Percentiles rank a stretch among this genome's conserved stretches.
Conservation (phyloP, 495 filamentous ascomycete species). For the Penicillium egyptiacum region DNA sequence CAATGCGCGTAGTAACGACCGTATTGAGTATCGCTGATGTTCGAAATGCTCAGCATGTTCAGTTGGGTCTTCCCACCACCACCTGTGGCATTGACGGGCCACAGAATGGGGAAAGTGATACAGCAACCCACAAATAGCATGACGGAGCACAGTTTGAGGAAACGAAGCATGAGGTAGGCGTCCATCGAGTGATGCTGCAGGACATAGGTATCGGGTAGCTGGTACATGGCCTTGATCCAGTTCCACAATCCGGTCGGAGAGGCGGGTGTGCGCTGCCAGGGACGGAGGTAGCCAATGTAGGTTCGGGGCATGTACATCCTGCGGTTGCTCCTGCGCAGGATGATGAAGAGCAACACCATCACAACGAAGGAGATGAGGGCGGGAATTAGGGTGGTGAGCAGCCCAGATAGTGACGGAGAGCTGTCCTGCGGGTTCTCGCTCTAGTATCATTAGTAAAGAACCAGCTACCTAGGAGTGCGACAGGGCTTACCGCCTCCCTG, state of each 20-base stretch:
- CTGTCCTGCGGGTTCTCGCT: slow-evolving; percentile 19
- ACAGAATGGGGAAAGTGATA: slow-evolving; percentile 82
- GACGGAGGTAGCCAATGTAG: slow-evolving; percentile 71
- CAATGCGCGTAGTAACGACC: slow-evolving; percentile 77
- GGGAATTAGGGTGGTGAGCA: slow-evolving; percentile 73
- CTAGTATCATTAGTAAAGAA: slow-evolving; percentile 13
- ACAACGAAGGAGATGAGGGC: slow-evolving; percentile 45
- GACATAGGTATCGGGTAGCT: slow-evolving; percentile 78
- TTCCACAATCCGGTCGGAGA: slow-evolving; percentile 69
- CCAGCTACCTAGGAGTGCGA: neutral
- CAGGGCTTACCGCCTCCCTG: slow-evolving; percentile 24
- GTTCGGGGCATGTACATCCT: slow-evolving; percentile 87
- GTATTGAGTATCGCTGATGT: slow-evolving; percentile 54
- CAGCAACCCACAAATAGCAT: slow-evolving; percentile 78
- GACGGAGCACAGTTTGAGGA: slow-evolving; percentile 67
- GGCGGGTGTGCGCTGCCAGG: slow-evolving; percentile 64
- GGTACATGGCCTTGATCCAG: slow-evolving; percentile 76
- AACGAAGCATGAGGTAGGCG: slow-evolving; percentile 83
- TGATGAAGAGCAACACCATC: slow-evolving; percentile 71
- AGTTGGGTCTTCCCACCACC: slow-evolving; percentile 61
- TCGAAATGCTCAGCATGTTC: slow-evolving; percentile 75
- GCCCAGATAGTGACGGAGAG: slow-evolving; percentile 52
- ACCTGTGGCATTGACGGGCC: slow-evolving; percentile 82
- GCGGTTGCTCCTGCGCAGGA: slow-evolving; percentile 68
- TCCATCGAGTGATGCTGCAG: slow-evolving; percentile 90